Percentiles rank a stretch among this genome's conserved stretches.
Conservation (phyloP, 2,329 filamentous ascomycete species). For the Pestalotiopsis sp. region DNA sequence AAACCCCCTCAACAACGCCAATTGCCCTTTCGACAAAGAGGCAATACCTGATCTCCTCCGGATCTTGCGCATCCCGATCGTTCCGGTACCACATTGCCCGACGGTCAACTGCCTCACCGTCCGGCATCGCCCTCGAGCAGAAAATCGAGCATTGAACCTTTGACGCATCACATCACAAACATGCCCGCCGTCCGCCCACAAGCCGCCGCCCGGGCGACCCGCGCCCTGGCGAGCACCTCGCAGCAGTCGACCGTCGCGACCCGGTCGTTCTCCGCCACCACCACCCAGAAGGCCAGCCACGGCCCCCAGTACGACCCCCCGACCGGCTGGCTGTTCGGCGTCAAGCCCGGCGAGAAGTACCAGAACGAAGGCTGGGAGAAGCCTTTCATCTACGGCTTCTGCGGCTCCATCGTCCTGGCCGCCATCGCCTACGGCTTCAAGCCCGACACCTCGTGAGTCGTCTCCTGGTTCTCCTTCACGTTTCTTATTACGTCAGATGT, state of each 20-base stretch:
- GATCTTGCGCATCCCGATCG: background rate
- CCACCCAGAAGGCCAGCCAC: conserved; percentile 54
- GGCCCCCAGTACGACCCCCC: conserved; percentile 88
- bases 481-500: background rate
- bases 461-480: background rate
- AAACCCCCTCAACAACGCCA: no score
- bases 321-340: conserved; percentile 87
- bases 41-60: background rate
- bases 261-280: conserved; percentile 48
- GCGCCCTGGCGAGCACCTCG: conserved; percentile 22
- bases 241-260: conserved; percentile 19
- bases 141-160: background rate
- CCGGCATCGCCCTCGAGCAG: background rate
- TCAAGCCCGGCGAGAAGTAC: conserved; percentile 94
- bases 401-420: conserved; percentile 73
- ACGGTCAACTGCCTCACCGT: background rate
- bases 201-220: conserved; percentile 31
- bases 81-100: background rate
- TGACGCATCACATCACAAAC: background rate
- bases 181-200: conserved; percentile 34
- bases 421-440: conserved; percentile 90
- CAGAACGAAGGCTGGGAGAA: conserved; percentile 97
- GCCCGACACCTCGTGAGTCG: conserved; percentile 94
- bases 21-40: no score
- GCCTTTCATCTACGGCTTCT: conserved; percentile 83